Evolutionary conservation across 768 basidiomycete species (phyloP), one percentile per base, ranked within the genome.

Genomic region (Pluteus cervinus): DNA sequence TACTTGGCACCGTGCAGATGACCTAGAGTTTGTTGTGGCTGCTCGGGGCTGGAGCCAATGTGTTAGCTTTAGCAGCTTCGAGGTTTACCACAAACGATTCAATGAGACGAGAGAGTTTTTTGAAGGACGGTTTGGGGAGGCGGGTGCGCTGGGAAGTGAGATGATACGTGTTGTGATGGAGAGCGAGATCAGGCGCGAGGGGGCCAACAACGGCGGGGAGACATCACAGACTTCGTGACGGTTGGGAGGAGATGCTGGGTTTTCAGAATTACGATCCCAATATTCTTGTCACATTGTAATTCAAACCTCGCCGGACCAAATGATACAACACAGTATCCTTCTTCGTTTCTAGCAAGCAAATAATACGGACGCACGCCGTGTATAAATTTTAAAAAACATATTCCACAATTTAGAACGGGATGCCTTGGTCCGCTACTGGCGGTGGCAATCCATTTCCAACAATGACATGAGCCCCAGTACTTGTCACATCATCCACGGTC

Each of bases 31-130:
- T 51, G 83, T 92, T 15, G 66, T 97, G 16, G 93, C 91, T 0
- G 90, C 92, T 0, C 68, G 92, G 21, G 92, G 91, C 3, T 99
- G 94, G 94, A 91, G 87, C 50, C 89, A 97, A 61, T 91, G 89
- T 55, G 87, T 98, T 29, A 80, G 76, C 25, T 94, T 94, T 62
- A 90, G 90, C 9, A 81, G 72, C 60, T 96, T 97, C 58, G 88
- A 94, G 45, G 62, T 90, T 37, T 99, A 98, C 66, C 66, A 73
- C 51, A 59, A 71, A 51, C 61, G 93, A 42, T 98, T 98, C 55
- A 71, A 75, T 52, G 72, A 80, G 58, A 93, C 92, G 4, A 70
- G 81, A 36, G 51, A 45, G 22, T 96, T 96, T 60, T 98, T 97
- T 55, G 76, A 89, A 55, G 73, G 79, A 0, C 62, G 92, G 43